Evolutionary conservation across 1,284 basidiomycete genomes (phyloP).

Genomic region (Apiotrichum porosum): DNA sequence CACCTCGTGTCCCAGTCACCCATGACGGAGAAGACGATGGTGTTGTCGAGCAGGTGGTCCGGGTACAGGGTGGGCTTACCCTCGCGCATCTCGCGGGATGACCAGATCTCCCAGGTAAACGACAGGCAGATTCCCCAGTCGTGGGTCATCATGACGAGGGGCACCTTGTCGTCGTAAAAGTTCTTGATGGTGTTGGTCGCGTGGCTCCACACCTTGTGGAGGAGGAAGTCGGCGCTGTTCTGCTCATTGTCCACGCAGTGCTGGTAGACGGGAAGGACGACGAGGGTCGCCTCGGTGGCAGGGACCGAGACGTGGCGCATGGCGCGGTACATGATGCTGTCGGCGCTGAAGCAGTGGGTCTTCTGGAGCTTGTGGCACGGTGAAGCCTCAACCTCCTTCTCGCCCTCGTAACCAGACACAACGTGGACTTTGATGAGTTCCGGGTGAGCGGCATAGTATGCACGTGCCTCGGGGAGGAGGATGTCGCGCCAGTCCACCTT

Average conservation of each 20-base stretch:
- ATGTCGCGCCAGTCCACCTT: slow-evolving; percentile 40
- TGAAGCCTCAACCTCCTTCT: slow-evolving; percentile 36
- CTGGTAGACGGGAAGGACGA: slow-evolving; percentile 50
- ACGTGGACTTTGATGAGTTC: slow-evolving; percentile 45
- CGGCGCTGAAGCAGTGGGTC: slow-evolving; percentile 47
- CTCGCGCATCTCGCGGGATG: slow-evolving; percentile 23
- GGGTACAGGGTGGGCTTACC: slow-evolving; percentile 25
- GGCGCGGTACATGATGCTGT: slow-evolving; percentile 44
- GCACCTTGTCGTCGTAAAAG: slow-evolving; percentile 28
- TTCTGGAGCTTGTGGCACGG: slow-evolving; percentile 40
- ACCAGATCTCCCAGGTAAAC: slow-evolving; percentile 49
- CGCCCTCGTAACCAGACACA: slow-evolving; percentile 31
- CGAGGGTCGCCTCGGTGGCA: slow-evolving; percentile 49
- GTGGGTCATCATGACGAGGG: slow-evolving; percentile 49
- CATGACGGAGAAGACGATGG: slow-evolving; percentile 45
- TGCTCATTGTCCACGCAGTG: slow-evolving; percentile 23
- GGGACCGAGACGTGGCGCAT: slow-evolving; percentile 41
- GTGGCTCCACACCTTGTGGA: slow-evolving; percentile 47
- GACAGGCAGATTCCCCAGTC: slow-evolving; percentile 50
- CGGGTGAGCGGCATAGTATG: slow-evolving; percentile 31
- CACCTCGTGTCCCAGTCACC: slow-evolving; percentile 46
- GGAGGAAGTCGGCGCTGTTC: slow-evolving; percentile 28
- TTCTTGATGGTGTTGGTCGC: slow-evolving; percentile 41
- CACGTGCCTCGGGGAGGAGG: slow-evolving; percentile 40
- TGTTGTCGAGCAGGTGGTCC: slow-evolving; percentile 40